Evolutionary conservation across 805 yeast genomes (phyloP), one percentile per base, ranked within the genome.

Genomic region (Limtongia smithiae): DNA sequence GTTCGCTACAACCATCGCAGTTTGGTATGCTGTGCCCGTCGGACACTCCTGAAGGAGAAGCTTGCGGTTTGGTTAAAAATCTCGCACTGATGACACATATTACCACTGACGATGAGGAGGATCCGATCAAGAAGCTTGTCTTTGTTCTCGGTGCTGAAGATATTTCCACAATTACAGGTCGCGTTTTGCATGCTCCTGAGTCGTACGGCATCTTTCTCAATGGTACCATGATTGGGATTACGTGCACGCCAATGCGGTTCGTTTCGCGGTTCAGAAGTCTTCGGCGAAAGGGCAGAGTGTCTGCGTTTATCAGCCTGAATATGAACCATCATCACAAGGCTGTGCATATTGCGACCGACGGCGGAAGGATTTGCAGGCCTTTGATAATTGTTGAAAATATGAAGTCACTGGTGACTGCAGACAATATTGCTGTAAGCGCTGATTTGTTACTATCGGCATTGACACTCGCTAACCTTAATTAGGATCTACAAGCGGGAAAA

Each of bases 11-110:
- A 69, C 98, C 98, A 9, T 93, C 98, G 1, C 98, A 93, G 71
- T 93, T 93, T 68, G 98, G 98, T 66, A 93, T 93, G 97, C 75
- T 93, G 52, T 93, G 98, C 75, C 88, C 97, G 5, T 86, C 97
- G 0, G 98, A 93, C 77, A 93, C 98, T 0, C 98, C 98, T 1
- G 98, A 93, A 77, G 98, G 98, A 76, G 98, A 93, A 70, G 98
- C 98, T 0, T 93, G 98, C 80, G 98, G 98, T 64, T 77, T 93
- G 68, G 98, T 93, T 32, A 93, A 93, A 71, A 93, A 93, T 65
- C 74, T 93, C 67, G 98, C 98, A 1, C 75, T 93, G 40, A 93
- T 93, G 98, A 93, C 98, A 9, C 98, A 93, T 69, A 93, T 93
- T 63, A 93, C 98, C 3, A 91, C 98, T 1, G 98, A 93, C 69